Base-by-base conservation (phyloP, 2,329 filamentous ascomycete genomes). In the Ceratocystiopsis sp. region DNA sequence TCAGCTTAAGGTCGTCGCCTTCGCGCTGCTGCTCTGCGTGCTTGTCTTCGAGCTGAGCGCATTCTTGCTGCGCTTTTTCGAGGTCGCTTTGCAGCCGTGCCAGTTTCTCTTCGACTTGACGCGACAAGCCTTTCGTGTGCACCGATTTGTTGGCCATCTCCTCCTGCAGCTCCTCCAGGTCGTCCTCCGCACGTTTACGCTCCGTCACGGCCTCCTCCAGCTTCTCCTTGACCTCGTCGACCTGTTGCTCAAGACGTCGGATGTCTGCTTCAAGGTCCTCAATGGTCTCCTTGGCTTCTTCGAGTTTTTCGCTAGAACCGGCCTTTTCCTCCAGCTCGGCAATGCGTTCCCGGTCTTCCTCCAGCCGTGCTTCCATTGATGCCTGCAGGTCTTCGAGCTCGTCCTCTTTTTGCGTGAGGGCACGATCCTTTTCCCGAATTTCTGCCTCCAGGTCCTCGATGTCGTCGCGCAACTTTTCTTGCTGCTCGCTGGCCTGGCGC, bases 111-210 rank as follows among this genome's bases (percentile, higher is more conserved):
- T 87, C 80, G 16, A 84, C 69, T 58, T 87, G 81, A 32, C 80
- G 73, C 42, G 75, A 82, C 10, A 84, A 66, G 2, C 79, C 80
- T 55, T 82, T 85, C 13, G 80, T 82, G 42, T 75, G 75, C 35
- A 85, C 70, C 0, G 82, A 87, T 52, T 85, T 86, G 59, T 87
- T 79, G 18, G 80, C 71, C 69, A 86, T 75, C 52, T 86, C 82
- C 43, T 84, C 79, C 48, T 83, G 80, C 19, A 86, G 65, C 53
- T 80, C 75, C 51, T 77, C 68, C 15, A 80, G 61, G 46, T 80
- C 69, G 8, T 60, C 61, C 51, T 77, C 71, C 2, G 75, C 75
- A 29, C 69, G 66, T 18, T 73, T 64, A 50, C 72, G 74, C 44
- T 76, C 67, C 1, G 61, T 55, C 9, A 67, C 47, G 0, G 75